Evolutionary conservation across 176 grass and related monocot species (phyloP).

Genomic region (Oryza longistaminata): DNA sequence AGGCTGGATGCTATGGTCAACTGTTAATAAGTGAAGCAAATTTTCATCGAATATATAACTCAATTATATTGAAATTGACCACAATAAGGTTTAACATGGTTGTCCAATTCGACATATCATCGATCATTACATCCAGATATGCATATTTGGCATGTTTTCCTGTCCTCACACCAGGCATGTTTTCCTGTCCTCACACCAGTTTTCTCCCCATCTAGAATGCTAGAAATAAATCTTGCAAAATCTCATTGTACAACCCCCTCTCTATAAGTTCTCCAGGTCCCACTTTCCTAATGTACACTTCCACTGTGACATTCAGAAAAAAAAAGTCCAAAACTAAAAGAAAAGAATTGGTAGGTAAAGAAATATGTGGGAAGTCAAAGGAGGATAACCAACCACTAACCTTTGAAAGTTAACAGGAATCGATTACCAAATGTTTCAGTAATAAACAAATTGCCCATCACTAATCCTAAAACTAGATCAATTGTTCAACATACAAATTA

Average conservation of each 20-base stretch:
- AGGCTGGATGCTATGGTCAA: conserved; percentile 25
- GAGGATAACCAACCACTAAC: conserved; percentile 19
- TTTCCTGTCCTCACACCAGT: conserved; percentile 8
- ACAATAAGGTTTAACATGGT: conserved; percentile 1
- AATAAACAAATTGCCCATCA: not conserved
- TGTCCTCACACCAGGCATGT: not conserved
- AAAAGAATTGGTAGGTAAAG: conserved; percentile 3
- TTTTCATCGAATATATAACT: conserved; percentile 12
- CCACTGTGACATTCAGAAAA: not conserved
- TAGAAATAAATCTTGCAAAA: conserved; percentile 10
- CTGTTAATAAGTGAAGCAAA: conserved; percentile 1
- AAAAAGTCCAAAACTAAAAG: conserved; percentile 1
- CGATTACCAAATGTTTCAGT: conserved; percentile 13
- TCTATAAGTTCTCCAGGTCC: not conserved
- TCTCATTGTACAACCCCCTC: not conserved
- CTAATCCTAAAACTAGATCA: conserved; percentile 15
- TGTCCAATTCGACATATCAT: conserved; percentile 1
- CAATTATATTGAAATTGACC: conserved; percentile 6
- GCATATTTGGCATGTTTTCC: conserved; percentile 18
- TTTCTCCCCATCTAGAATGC: conserved; percentile 5
- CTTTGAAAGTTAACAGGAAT: not conserved
- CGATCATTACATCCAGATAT: not conserved
- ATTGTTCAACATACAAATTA: conserved; percentile 10
- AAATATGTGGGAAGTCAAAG: conserved; percentile 19
- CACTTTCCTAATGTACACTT: conserved; percentile 18